These are phyloP conservation scores for Chimonanthus praecox DNA, from an alignment of 164 flowering plant species.

Conservation along the genomic window DNA sequence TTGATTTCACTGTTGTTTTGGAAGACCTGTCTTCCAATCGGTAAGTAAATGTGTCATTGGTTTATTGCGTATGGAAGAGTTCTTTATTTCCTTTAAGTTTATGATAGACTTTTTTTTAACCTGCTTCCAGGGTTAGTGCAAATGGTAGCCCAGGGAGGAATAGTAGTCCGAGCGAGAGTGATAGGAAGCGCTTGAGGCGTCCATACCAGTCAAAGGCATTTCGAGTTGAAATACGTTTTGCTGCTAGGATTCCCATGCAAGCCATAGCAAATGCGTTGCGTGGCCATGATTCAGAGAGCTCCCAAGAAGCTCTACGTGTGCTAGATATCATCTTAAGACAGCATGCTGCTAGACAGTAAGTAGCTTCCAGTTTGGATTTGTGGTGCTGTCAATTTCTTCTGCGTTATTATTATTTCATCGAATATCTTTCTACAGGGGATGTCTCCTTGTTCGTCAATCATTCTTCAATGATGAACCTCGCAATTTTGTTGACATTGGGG, in stretches of 20 bases:
- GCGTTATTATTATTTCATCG: not conserved
- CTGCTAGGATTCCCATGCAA: conserved; percentile 86
- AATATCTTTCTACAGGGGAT: conserved; percentile 50
- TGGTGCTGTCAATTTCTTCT: not conserved
- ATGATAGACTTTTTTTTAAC: not conserved
- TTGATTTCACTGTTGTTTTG: conserved; percentile 76
- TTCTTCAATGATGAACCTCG: conserved; percentile 66
- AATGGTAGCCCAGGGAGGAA: conserved; percentile 44
- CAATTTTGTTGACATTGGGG: conserved; percentile 72
- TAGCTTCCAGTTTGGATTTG: not conserved
- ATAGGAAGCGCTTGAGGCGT: conserved; percentile 57
- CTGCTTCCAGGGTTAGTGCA: conserved; percentile 23
- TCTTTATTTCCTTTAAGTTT: not conserved
- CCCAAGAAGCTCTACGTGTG: conserved; percentile 85
- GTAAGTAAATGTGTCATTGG: conserved; percentile 21
- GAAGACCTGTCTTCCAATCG: conserved; percentile 60
- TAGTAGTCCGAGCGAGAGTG: conserved; percentile 55
- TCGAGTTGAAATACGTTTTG: conserved; percentile 77
- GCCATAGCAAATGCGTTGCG: conserved; percentile 74
- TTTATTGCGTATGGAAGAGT: not conserved
- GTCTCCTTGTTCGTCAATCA: conserved; percentile 88
- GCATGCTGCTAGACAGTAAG: conserved; percentile 89
- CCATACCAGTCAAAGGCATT: conserved; percentile 61
- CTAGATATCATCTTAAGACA: conserved; percentile 85
- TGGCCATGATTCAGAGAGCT: conserved; percentile 80